phyloP scores from a whole-genome alignment of 2,329 filamentous ascomycete species.

The Rhinocladiella mackenziei region DNA sequence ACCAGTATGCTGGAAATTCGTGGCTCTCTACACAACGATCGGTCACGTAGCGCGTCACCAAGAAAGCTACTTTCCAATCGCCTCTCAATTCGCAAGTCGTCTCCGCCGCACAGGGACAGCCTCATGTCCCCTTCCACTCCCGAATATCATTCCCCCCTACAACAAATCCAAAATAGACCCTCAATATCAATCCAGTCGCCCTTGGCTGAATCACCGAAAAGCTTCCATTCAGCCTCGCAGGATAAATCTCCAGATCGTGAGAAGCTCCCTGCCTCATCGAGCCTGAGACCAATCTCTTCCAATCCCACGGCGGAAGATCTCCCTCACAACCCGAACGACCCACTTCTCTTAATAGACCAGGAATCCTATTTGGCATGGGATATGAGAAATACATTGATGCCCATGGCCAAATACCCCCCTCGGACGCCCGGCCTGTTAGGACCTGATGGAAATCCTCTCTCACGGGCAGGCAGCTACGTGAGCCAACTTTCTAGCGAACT shows the following conservation, averaged over 20 bases:
- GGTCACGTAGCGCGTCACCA: slow-evolving; percentile 25
- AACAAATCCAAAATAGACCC: slow-evolving; percentile 18
- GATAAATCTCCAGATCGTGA: slow-evolving; percentile 54
- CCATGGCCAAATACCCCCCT: slow-evolving; percentile 26
- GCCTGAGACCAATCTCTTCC: slow-evolving; percentile 4
- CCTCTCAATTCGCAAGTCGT: slow-evolving; percentile 15
- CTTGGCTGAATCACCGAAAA: slow-evolving; percentile 97
- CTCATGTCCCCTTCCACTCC: slow-evolving; percentile 6
- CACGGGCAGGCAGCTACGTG: slow-evolving; percentile 23
- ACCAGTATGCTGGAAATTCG: slow-evolving; percentile 19
- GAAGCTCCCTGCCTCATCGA: background rate
- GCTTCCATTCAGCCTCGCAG: slow-evolving; percentile 74
- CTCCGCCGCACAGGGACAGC: slow-evolving; percentile 13
- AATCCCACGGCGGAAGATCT: slow-evolving; percentile 15
- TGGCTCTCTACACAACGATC: slow-evolving; percentile 12
- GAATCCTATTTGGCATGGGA: slow-evolving; percentile 28
- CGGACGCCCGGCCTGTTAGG: slow-evolving; percentile 23
- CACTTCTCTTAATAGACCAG: slow-evolving; percentile 24
- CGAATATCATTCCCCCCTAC: slow-evolving; percentile 16
- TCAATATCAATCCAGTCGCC: slow-evolving; percentile 36
- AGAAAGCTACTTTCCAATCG: slow-evolving; percentile 20
- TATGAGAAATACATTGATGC: slow-evolving; percentile 18
- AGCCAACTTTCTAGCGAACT: slow-evolving; percentile 27
- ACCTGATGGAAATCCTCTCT: slow-evolving; percentile 21
- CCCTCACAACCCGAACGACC: slow-evolving; percentile 15